These are phyloP conservation scores for Spergularia marina DNA, from an alignment of 148 eudicot genomes.

Conservation along the genomic window DNA sequence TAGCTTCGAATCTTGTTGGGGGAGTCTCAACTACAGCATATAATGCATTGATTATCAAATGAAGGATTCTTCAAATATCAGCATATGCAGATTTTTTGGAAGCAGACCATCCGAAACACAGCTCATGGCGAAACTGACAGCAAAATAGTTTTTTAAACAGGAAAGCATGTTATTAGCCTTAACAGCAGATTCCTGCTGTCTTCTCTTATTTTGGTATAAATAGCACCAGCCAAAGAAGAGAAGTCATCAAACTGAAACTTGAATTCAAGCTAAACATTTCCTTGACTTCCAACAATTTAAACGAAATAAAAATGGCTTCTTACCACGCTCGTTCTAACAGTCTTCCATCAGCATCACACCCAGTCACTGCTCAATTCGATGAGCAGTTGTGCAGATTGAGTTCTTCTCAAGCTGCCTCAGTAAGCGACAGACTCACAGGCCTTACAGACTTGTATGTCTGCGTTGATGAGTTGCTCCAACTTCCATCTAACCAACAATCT, in stretches of 20 bases:
- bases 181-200: conserved; percentile 24
- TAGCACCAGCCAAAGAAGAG: background rate
- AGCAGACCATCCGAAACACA: conserved; percentile 5
- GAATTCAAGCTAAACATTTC: background rate
- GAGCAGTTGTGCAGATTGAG: conserved; percentile 28
- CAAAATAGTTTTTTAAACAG: background rate
- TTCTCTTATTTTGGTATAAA: conserved; percentile 10
- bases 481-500: conserved; percentile 13
- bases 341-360: conserved; percentile 10
- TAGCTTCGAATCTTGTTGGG: background rate
- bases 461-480: conserved; percentile 27
- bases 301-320: background rate
- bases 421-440: conserved; percentile 13
- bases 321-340: conserved; percentile 11
- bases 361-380: conserved; percentile 9
- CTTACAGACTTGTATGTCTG: conserved; percentile 23
- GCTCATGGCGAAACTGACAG: background rate
- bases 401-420: conserved; percentile 22
- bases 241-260: background rate
- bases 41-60: background rate
- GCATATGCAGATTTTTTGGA: background rate
- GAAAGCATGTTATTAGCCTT: background rate
- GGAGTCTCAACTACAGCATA: background rate
- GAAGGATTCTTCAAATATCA: background rate
- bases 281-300: background rate